Conservation (phyloP, 2,329 filamentous ascomycete genomes). For the Pleoardoris graminearum region DNA sequence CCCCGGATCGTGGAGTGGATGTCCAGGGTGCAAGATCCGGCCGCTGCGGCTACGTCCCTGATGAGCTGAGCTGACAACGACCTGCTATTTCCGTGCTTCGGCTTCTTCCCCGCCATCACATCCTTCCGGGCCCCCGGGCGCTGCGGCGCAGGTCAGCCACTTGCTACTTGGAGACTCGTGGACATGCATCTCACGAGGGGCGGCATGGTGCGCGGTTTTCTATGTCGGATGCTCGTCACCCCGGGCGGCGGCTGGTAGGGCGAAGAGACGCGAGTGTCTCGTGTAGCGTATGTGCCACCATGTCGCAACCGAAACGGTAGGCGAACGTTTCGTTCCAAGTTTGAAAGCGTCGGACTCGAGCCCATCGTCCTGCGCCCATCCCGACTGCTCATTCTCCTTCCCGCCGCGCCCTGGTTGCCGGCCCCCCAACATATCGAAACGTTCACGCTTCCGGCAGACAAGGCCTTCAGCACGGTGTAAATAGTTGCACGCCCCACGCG, state of each 20-base stretch:
- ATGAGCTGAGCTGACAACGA: background rate
- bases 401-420: background rate
- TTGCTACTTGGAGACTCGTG: background rate
- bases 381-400: background rate
- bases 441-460: background rate
- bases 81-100: background rate
- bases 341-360: slow-evolving; percentile 1
- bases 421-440: background rate
- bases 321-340: slow-evolving; percentile 5
- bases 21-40: background rate
- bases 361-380: background rate
- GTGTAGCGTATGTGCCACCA: background rate
- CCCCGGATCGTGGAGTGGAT: slow-evolving; percentile 2
- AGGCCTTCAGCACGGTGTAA: background rate
- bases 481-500: background rate
- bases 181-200: background rate
- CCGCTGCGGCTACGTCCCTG: background rate
- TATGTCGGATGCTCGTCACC: background rate
- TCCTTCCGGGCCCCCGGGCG: background rate
- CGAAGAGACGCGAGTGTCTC: background rate
- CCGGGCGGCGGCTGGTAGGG: background rate
- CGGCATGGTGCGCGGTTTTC: background rate
- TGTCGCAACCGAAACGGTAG: background rate
- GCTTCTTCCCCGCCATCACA: background rate
- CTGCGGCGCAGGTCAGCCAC: background rate